These are phyloP conservation scores for Tolypocladium pustulatum DNA, from an alignment of 2,329 filamentous ascomycete species.

Conservation along the genomic window DNA sequence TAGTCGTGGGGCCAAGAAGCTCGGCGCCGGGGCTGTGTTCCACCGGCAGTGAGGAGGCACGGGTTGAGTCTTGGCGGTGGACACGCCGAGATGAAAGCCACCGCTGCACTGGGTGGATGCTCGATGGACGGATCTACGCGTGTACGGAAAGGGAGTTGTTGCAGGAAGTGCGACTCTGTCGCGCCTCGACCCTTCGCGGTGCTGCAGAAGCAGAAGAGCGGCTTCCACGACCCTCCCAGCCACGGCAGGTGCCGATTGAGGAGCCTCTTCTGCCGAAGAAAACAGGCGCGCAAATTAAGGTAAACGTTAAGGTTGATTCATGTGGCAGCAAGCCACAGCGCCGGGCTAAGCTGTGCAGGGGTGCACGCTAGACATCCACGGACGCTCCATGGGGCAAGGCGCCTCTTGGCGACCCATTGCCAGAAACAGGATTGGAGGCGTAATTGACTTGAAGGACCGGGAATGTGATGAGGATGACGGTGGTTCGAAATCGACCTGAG, in stretches of 20 bases:
- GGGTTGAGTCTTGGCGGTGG: not conserved
- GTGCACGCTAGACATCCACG: not conserved
- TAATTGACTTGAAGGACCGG: not conserved
- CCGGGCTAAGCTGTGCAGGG: not conserved
- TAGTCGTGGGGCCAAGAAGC: not conserved
- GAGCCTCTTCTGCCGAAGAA: too few species aligned
- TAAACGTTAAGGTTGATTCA: not conserved
- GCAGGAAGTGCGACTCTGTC: not conserved
- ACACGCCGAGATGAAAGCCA: not conserved
- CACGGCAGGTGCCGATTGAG: too few species aligned
- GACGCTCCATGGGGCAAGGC: not conserved
- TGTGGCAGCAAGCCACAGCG: not conserved
- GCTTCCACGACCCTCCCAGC: too few species aligned
- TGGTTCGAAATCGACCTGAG: not conserved
- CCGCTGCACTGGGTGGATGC: not conserved
- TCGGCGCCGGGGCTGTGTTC: not conserved
- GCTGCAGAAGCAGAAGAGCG: not conserved
- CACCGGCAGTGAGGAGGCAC: not conserved
- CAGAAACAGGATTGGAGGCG: not conserved
- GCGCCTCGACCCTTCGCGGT: not conserved
- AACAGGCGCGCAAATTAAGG: not conserved
- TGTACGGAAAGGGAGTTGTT: not conserved
- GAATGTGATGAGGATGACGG: not conserved
- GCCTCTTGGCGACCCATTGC: not conserved
- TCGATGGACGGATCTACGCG: not conserved